Percentiles rank a stretch among this genome's conserved stretches.
Evolutionary conservation across 2,329 filamentous ascomycete genomes (phyloP).

Genomic region (Monosporascus sp.): DNA sequence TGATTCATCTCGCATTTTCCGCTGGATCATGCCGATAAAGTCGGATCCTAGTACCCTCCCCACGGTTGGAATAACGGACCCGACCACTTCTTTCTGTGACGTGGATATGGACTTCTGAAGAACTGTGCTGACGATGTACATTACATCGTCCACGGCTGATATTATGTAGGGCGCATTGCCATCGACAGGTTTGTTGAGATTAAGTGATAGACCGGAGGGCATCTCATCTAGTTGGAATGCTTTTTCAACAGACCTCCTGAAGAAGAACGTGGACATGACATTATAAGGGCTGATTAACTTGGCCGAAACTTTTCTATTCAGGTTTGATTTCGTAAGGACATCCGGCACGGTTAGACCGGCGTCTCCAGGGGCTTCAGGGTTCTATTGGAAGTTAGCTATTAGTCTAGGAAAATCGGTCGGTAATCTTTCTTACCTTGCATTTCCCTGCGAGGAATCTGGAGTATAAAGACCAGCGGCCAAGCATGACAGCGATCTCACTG

Average conservation of each 20-base stretch:
- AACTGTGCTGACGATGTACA: constrained; percentile 97
- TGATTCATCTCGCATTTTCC: constrained; percentile 94
- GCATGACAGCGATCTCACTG: constrained; percentile 85
- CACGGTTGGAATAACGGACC: constrained; percentile 72
- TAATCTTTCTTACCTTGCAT: constrained; percentile 58
- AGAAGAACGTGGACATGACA: constrained; percentile 91
- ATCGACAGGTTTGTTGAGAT: constrained; percentile 64
- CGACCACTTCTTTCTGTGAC: constrained; percentile 72
- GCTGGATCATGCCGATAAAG: constrained; percentile 94
- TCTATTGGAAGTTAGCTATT: constrained; percentile 36
- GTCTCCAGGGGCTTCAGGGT: constrained; percentile 45
- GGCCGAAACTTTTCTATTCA: constrained; percentile 71
- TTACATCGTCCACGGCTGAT: constrained; percentile 93
- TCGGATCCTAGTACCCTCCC: constrained; percentile 78
- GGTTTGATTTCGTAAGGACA: constrained; percentile 71
- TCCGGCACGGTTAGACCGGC: constrained; percentile 61
- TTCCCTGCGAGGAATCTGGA: constrained; percentile 83
- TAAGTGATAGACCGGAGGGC: constrained; percentile 73
- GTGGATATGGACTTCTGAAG: constrained; percentile 83
- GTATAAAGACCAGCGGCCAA: constrained; percentile 89
- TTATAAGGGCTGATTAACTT: constrained; percentile 80
- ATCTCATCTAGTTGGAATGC: constrained; percentile 94
- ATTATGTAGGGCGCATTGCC: constrained; percentile 86
- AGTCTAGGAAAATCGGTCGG: constrained; percentile 10
- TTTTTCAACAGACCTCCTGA: constrained; percentile 92